A percentile compares a stretch with the other conserved stretches of the same genome.
phyloP scores from a whole-genome alignment of 2,329 filamentous ascomycete genomes.

The Chalara sp. region DNA sequence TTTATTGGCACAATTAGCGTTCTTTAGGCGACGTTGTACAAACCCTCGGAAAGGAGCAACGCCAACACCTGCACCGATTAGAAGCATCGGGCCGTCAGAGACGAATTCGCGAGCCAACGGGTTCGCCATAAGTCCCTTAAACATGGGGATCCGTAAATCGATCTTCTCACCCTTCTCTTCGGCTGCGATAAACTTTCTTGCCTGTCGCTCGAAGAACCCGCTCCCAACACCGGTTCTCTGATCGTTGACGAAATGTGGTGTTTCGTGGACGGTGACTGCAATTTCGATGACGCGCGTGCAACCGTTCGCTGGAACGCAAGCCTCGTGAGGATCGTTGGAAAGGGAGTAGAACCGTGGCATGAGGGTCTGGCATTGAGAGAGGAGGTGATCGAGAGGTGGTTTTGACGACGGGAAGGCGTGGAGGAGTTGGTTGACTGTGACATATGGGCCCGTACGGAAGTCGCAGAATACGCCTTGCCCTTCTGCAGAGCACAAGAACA shows the following conservation, averaged over 20 bases:
- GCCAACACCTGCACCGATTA: constrained; percentile 93
- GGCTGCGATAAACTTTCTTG: constrained; percentile 62
- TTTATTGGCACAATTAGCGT: constrained; percentile 94
- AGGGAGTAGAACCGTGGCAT: constrained; percentile 99
- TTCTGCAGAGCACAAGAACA: constrained; percentile 80
- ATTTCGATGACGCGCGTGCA: constrained; percentile 84
- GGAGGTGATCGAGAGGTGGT: constrained; percentile 75
- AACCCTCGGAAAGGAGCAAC: constrained; percentile 98
- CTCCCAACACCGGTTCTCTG: constrained; percentile 79
- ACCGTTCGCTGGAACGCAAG: constrained; percentile 21
- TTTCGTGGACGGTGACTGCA: constrained; percentile 92
- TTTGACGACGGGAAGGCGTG: constrained; percentile 87
- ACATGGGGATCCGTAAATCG: constrained; percentile 84
- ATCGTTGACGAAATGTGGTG: constrained; percentile 64
- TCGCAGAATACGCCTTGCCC: constrained; percentile 92
- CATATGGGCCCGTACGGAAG: constrained; percentile 79
- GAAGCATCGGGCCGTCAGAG: constrained; percentile 91
- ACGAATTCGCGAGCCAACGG: constrained; percentile 88
- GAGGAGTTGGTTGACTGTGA: constrained; percentile 80
- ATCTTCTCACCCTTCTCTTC: constrained; percentile 52
- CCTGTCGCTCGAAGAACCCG: constrained; percentile 86
- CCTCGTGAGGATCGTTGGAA: constrained; percentile 85
- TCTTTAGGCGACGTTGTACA: constrained; percentile 87
- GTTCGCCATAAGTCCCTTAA: constrained; percentile 96
- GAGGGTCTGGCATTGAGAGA: constrained; percentile 74